Evolutionary conservation across 2,329 filamentous ascomycete genomes (phyloP).

Genomic region (Diplodia corticola): DNA sequence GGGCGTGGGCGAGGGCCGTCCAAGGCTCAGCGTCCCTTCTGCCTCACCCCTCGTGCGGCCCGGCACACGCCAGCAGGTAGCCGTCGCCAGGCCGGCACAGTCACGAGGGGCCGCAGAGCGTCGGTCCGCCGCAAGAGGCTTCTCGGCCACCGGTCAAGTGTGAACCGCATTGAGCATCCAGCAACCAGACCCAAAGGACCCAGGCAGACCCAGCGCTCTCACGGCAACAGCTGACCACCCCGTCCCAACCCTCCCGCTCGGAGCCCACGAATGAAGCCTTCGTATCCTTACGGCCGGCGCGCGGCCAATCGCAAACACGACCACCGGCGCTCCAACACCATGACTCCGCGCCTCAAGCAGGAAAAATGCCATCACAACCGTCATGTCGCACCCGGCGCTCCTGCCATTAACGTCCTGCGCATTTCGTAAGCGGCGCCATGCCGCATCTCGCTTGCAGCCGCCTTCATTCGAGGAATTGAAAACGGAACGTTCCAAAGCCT

Average conservation of each 20-base stretch:
- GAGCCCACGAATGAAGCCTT: no score
- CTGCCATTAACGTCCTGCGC: neutral
- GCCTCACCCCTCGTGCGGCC: neutral
- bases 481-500: neutral
- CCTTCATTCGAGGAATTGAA: neutral
- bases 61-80: neutral
- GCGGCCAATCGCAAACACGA: neutral
- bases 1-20: neutral
- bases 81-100: neutral
- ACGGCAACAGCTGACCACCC: neutral
- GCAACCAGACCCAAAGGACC: no score
- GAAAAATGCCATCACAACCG: neutral
- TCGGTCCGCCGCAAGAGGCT: neutral
- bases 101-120: constrained; percentile 9
- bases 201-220: neutral
- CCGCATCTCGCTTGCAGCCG: constrained; percentile 1
- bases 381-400: neutral
- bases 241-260: neutral
- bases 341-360: neutral
- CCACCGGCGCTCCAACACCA: neutral
- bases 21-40: neutral
- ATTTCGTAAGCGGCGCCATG: neutral
- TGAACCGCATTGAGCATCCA: neutral
- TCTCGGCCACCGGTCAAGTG: neutral
- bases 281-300: neutral